phyloP scores from a whole-genome alignment of 208 protist genomes.

The Leishmania martiniquensis region DNA sequence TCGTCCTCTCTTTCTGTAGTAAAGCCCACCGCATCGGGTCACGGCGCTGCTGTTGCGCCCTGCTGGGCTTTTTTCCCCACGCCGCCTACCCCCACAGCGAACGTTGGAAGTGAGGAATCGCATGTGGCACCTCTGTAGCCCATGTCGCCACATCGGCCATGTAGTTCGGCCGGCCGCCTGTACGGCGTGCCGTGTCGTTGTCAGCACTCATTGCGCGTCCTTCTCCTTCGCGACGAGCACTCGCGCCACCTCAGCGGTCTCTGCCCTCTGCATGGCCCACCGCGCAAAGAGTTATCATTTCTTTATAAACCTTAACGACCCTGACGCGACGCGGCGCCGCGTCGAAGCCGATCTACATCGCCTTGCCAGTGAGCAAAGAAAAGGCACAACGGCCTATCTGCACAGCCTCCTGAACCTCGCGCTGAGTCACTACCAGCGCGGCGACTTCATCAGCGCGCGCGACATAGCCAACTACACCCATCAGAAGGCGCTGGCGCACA shows the following conservation, averaged over 20 bases:
- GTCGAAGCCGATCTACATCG: constrained; percentile 60
- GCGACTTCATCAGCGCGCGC: constrained; percentile 63
- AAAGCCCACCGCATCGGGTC: neutral
- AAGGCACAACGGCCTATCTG: constrained; percentile 60
- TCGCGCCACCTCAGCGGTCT: neutral
- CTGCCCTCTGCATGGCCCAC: constrained; percentile 8
- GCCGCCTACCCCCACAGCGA: neutral
- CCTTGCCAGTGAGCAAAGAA: constrained; percentile 52
- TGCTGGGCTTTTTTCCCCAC: neutral
- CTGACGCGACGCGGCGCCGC: constrained; percentile 66
- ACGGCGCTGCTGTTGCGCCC: neutral
- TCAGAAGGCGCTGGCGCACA: constrained; percentile 45
- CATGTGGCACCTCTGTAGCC: constrained; percentile 4
- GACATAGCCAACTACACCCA: constrained; percentile 65
- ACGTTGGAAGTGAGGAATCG: neutral
- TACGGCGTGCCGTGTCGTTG: constrained; percentile 10
- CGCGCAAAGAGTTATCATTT: constrained; percentile 67
- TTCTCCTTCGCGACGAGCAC: neutral
- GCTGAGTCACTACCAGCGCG: constrained; percentile 65
- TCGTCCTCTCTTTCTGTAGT: neutral
- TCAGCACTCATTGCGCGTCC: neutral
- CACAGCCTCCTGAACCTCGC: constrained; percentile 77
- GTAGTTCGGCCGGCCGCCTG: neutral
- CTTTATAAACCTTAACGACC: constrained; percentile 81
- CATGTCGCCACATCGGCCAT: neutral